phyloP scores from a whole-genome alignment of 2,329 filamentous ascomycete genomes.

The Cyclaneusma minus region DNA sequence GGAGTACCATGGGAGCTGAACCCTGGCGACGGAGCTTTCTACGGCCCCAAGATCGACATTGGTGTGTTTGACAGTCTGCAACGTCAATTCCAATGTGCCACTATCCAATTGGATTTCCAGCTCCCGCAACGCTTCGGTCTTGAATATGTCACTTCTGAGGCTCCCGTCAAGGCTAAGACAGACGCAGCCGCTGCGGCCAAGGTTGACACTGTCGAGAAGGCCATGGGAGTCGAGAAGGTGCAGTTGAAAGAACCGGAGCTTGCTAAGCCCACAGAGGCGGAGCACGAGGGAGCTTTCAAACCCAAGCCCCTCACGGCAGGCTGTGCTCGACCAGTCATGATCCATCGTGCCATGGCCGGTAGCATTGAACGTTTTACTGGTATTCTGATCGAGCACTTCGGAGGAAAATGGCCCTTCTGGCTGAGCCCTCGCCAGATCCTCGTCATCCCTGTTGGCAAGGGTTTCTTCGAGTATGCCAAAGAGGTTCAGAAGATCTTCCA shows the following conservation, averaged over 20 bases:
- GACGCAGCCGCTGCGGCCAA: conserved; percentile 10
- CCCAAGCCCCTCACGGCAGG: conserved; percentile 42
- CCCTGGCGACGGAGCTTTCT: conserved; percentile 92
- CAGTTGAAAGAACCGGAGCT: conserved; percentile 22
- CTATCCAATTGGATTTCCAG: conserved; percentile 89
- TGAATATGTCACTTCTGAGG: conserved; percentile 66
- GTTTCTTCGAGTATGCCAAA: conserved; percentile 56
- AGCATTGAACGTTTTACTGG: conserved; percentile 55
- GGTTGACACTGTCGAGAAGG: neutral
- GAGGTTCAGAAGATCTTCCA: conserved; percentile 58
- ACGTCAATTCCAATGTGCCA: conserved; percentile 79
- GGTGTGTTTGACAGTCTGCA: conserved; percentile 78
- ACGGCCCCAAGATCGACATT: conserved; percentile 97
- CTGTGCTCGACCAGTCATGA: conserved; percentile 71
- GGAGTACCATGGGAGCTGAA: conserved; percentile 76
- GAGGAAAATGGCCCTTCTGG: conserved; percentile 83
- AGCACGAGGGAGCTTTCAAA: conserved; percentile 14
- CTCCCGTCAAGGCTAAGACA: conserved; percentile 26
- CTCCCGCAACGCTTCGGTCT: conserved; percentile 74
- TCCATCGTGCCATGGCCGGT: conserved; percentile 68
- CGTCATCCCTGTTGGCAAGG: conserved; percentile 62
- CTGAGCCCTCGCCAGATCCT: conserved; percentile 69
- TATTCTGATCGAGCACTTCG: conserved; percentile 73
- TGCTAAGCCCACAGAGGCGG: conserved; percentile 28
- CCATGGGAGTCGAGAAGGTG: conserved; percentile 19